Percentiles rank a stretch among this genome's conserved stretches.
Evolutionary conservation across 2,329 filamentous ascomycete species (phyloP).

Genomic region (Venturia carpophila): DNA sequence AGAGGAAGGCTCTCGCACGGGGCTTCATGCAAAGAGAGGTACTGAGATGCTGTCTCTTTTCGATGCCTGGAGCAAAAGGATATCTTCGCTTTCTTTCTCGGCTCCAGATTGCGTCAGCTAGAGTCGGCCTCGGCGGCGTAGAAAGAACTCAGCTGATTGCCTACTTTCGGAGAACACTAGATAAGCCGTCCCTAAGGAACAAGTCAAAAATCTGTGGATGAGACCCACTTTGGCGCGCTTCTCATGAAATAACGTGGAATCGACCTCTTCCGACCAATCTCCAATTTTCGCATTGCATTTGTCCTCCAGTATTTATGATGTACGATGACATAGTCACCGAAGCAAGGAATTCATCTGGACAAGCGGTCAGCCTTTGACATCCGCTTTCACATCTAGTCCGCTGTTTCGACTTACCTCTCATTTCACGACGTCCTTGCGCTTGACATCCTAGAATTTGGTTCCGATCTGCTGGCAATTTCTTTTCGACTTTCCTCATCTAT

Average conservation of each 20-base stretch:
- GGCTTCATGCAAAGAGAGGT: neutral
- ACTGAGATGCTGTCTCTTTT: neutral
- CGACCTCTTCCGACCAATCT: neutral
- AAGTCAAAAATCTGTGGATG: conserved; percentile 2
- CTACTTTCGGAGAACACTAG: neutral
- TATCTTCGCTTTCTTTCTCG: neutral
- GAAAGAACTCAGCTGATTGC: neutral
- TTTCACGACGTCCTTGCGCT: neutral
- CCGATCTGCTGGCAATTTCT: neutral
- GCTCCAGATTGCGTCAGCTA: neutral
- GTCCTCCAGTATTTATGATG: neutral
- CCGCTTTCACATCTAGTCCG: neutral
- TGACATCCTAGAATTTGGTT: neutral
- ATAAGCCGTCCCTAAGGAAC: neutral
- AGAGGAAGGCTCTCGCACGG: neutral
- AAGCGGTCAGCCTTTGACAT: conserved; percentile 4
- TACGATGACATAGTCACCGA: neutral
- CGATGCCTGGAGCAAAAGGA: too few species aligned
- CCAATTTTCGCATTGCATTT: neutral
- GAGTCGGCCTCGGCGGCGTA: neutral
- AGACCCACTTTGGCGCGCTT: neutral
- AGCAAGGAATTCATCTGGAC: neutral
- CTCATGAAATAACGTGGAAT: neutral
- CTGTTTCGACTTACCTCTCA: neutral
- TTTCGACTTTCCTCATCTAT: too few species aligned